Base-by-base conservation (phyloP, 139 green algal genomes). In the Yamagishiella unicocca region DNA sequence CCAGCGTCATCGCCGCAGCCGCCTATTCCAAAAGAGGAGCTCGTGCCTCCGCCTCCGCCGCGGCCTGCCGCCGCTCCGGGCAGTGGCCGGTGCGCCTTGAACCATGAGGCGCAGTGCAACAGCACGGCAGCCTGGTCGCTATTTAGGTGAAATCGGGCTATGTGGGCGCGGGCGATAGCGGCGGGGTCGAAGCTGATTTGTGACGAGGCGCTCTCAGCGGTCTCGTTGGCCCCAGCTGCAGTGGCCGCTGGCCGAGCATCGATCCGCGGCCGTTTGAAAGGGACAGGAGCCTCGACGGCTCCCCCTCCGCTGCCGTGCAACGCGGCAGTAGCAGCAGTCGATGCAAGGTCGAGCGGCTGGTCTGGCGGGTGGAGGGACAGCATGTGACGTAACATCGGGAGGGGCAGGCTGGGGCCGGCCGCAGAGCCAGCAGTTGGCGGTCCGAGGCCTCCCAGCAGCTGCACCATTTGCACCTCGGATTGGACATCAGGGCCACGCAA, bases 401-500 rank as follows among this genome's bases (percentile, higher is more conserved):
- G 74, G n/a, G 64, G 38, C 22, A 62, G 37, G 42, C 8, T 19
- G 62, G 29, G 19, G 40, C 38, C 55, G 54, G 54, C 37, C 8
- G 54, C 37, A 14, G 37, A 33, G 33, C 21, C 55, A 0, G 38
- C 62, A 21, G 75, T 10, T 27, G 75, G 29, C 46, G 72, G 73
- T 25, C 40, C 61, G 3, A 75, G 70, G 54, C 9, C 17, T 12
- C 37, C 54, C 58, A 74, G 53, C 66, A 85, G 25, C 75, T 83
- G 84, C 37, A 94, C 37, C 77, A 94, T 89, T 40, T 88, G 83
- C 54, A 98, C 83, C 58, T 98, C 95, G 3, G 90, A 94, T 8
- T 86, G 73, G 0, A 92, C 85, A 31, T 97, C 93, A 1, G 94
- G 92, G 0, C 93, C 94, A n/a, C 94, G 92, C 67, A 98, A 71